Conservation (phyloP, 441 rosid genomes). For the Syzygium syzygioides region DNA sequence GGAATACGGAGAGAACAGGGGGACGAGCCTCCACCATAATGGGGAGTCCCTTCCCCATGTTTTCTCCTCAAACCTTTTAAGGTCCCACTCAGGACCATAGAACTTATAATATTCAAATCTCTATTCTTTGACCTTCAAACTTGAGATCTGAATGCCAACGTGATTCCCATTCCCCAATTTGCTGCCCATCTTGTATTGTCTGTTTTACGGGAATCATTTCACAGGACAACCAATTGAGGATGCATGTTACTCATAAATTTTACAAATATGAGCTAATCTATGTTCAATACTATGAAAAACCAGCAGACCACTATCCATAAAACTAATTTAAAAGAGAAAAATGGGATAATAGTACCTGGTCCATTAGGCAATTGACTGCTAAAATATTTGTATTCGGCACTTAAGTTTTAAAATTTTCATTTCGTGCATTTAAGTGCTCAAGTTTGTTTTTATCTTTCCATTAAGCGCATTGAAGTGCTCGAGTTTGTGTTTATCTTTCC, state of each 20-base stretch:
- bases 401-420: not conserved
- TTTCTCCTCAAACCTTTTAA: too few relatives aligned
- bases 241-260: not conserved
- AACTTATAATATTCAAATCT: too few relatives aligned
- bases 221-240: not conserved
- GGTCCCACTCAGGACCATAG: too few relatives aligned
- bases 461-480: too few relatives aligned
- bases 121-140: not conserved
- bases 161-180: not conserved
- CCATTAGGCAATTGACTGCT: not conserved
- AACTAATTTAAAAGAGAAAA: not conserved
- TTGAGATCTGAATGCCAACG: not conserved
- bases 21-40: too few relatives aligned
- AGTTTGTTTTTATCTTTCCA: not conserved
- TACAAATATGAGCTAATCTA: not conserved
- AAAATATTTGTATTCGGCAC: not conserved
- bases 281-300: not conserved
- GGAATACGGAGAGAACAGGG: too few relatives aligned
- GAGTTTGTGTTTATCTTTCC: too few relatives aligned
- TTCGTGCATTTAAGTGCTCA: not conserved
- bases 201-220: not conserved
- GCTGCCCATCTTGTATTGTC: not conserved
- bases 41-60: too few relatives aligned
- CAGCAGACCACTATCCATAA: not conserved
- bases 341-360: not conserved